These are phyloP conservation scores for Leishmania turanica DNA, from an alignment of 208 protist species.

Conservation along the genomic window DNA sequence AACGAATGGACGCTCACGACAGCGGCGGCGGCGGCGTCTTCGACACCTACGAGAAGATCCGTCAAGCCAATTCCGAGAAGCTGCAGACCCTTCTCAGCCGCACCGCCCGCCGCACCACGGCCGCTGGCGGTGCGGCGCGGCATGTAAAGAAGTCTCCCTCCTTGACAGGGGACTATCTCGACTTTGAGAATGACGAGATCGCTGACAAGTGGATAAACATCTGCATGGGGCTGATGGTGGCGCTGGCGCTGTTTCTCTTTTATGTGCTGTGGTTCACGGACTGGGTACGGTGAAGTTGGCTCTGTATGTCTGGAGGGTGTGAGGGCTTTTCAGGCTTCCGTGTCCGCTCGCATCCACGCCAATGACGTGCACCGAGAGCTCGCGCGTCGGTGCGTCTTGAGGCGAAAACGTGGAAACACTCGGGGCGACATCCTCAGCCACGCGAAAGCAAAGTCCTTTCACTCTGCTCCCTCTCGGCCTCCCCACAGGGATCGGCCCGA, in stretches of 20 bases:
- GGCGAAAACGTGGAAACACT: neutral
- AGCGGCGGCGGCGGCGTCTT: constrained; percentile 15
- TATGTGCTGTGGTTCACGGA: constrained; percentile 62
- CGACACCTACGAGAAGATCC: constrained; percentile 16
- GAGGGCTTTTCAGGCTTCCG: neutral
- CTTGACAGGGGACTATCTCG: constrained; percentile 38
- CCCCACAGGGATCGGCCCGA: neutral
- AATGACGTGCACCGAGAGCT: too few species aligned
- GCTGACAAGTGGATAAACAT: constrained; percentile 36
- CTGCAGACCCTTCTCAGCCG: constrained; percentile 19
- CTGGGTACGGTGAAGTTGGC: constrained; percentile 26
- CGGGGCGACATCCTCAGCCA: neutral
- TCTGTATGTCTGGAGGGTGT: neutral
- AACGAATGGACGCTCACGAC: constrained; percentile 16
- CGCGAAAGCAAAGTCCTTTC: neutral
- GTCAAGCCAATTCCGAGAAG: constrained; percentile 29
- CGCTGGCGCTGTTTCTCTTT: constrained; percentile 35
- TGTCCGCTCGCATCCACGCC: neutral
- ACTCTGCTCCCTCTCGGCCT: neutral
- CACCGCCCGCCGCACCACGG: constrained; percentile 13
- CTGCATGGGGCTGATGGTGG: constrained; percentile 19
- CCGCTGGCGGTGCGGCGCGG: constrained; percentile 1
- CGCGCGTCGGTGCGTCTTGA: neutral
- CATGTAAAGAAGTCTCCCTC: constrained; percentile 19
- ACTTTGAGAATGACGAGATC: constrained; percentile 37